Evolutionary conservation across 2,329 filamentous ascomycete genomes (phyloP).

Genomic region (Fusarium sp.): DNA sequence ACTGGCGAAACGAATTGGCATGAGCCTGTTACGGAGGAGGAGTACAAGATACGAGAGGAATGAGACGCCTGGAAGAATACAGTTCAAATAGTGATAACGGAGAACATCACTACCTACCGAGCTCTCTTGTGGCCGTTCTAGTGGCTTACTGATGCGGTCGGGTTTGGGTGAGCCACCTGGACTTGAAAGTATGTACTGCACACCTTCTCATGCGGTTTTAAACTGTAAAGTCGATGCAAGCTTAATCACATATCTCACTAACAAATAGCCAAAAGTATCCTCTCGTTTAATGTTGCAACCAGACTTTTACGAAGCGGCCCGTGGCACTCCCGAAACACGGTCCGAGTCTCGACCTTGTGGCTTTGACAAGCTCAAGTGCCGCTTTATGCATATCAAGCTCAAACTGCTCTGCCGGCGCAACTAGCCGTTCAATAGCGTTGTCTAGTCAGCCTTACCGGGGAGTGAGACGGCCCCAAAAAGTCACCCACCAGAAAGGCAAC

Average conservation of each 20-base stretch:
- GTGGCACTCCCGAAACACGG: neutral
- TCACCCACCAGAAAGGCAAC: neutral
- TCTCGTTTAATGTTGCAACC: neutral
- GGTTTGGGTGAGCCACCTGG: too few species aligned
- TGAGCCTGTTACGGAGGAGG: neutral
- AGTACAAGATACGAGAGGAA: neutral
- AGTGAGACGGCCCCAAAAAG: neutral
- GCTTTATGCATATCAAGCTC: neutral
- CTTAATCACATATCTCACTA: neutral
- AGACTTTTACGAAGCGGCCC: neutral
- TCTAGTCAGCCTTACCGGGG: neutral
- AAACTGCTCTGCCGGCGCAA: neutral
- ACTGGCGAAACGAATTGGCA: neutral
- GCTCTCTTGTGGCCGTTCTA: too few species aligned
- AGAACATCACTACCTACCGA: neutral
- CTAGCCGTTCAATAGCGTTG: neutral
- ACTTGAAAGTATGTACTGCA: too few species aligned
- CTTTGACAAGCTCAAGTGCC: neutral
- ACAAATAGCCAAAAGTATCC: neutral
- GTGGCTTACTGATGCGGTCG: too few species aligned
- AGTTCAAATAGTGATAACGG: neutral
- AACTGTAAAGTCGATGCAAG: neutral
- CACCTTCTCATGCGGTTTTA: neutral
- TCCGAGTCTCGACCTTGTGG: neutral
- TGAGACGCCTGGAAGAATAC: neutral